These are phyloP conservation scores for Theobroma cacao DNA, from an alignment of 345 rosid genomes.

Conservation along the genomic window DNA sequence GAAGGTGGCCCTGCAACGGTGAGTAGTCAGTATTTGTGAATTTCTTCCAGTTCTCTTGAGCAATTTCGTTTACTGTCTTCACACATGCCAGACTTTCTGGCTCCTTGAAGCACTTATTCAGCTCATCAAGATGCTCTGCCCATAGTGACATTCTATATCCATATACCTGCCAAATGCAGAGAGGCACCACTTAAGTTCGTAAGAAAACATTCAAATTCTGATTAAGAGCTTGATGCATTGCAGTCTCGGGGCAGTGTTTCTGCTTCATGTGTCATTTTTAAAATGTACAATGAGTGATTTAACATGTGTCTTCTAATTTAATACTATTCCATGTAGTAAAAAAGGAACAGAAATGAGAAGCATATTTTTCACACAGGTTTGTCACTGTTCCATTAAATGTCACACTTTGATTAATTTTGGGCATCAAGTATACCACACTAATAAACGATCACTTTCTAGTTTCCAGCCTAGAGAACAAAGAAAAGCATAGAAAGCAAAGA, in stretches of 20 bases:
- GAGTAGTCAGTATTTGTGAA: constrained; percentile 34
- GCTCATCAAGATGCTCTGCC: constrained; percentile 80
- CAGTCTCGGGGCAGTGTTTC: neutral
- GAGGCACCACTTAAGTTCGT: neutral
- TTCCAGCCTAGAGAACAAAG: neutral
- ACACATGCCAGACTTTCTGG: constrained; percentile 65
- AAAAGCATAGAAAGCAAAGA: neutral
- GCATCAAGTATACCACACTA: neutral
- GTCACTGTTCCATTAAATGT: neutral
- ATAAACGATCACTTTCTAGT: neutral
- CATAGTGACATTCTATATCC: constrained; percentile 95
- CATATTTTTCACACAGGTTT: neutral
- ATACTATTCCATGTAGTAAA: neutral
- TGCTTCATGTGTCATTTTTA: neutral
- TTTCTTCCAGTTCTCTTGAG: constrained; percentile 62
- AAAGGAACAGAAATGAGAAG: neutral
- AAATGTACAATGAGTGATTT: neutral
- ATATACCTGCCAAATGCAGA: constrained; percentile 47
- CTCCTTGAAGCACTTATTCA: constrained; percentile 37
- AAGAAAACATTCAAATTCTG: neutral
- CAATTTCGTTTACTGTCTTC: constrained; percentile 51
- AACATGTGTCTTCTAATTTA: neutral
- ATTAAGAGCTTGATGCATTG: neutral
- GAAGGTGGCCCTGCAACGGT: constrained; percentile 73
- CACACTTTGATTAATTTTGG: neutral